A percentile compares a stretch with the other conserved stretches of the same genome.
Evolutionary conservation across 2,329 filamentous ascomycete genomes (phyloP).

Genomic region (Pochonia chlamydosporia): DNA sequence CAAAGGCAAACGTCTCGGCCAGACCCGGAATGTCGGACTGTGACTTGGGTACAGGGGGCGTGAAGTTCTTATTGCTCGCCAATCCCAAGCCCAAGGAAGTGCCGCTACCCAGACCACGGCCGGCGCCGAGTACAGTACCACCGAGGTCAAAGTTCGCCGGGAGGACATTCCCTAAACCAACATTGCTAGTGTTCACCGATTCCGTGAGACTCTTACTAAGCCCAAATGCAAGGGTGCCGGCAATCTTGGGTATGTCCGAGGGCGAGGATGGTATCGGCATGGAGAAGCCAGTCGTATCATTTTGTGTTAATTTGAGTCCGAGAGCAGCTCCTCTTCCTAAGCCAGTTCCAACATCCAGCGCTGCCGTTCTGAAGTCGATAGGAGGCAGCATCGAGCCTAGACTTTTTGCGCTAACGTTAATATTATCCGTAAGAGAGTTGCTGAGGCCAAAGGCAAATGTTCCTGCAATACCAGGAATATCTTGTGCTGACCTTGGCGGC

Average conservation of each 20-base stretch:
- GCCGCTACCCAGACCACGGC: constrained; percentile 12
- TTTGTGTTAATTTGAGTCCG: constrained; percentile 8
- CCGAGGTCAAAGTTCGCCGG: constrained; percentile 6
- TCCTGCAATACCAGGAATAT: constrained; percentile 5
- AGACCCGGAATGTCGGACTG: constrained; percentile 6
- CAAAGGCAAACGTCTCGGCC: constrained; percentile 12
- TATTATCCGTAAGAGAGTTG: constrained; percentile 2
- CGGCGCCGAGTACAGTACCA: constrained; percentile 9
- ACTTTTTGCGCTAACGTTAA: background rate
- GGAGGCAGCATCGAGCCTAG: constrained; percentile 2
- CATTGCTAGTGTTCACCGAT: constrained; percentile 2
- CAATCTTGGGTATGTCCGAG: constrained; percentile 7
- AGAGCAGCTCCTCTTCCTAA: constrained; percentile 9
- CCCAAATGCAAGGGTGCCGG: constrained; percentile 5
- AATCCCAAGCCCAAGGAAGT: constrained; percentile 11
- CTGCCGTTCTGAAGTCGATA: constrained; percentile 3
- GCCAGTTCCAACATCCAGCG: constrained; percentile 6
- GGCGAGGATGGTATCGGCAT: background rate
- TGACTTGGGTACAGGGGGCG: background rate
- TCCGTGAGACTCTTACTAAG: constrained; percentile 6
- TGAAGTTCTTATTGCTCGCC: constrained; percentile 4
- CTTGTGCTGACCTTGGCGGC: background rate
- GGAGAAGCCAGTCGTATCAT: background rate
- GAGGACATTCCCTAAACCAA: background rate
- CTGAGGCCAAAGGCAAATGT: constrained; percentile 6